Evolutionary conservation across 148 eudicot genomes (phyloP).

Genomic region (Silene conica): DNA sequence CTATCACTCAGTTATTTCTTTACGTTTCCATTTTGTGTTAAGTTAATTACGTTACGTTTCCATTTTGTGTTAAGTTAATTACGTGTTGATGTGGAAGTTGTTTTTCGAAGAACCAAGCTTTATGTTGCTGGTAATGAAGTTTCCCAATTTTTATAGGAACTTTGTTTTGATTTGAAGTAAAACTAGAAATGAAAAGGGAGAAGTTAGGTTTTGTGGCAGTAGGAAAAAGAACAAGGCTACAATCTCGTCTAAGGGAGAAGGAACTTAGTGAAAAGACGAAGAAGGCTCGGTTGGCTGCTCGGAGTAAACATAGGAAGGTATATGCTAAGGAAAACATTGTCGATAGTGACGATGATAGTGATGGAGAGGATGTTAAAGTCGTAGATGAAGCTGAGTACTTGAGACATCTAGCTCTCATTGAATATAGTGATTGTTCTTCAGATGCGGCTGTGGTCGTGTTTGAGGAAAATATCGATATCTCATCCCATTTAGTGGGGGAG

Average conservation of each 20-base stretch:
- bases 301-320: not conserved
- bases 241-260: not conserved
- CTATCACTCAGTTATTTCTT: no score
- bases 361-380: not conserved
- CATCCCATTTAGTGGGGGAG: not conserved
- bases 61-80: no score
- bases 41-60: no score
- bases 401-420: not conserved
- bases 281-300: constrained; percentile 3
- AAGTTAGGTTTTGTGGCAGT: not conserved
- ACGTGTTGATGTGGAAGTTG: no score
- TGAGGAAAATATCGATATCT: not conserved
- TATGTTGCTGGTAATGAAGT: not conserved
- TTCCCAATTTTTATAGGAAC: not conserved
- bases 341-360: not conserved
- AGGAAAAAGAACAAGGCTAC: constrained; percentile 16
- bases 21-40: no score
- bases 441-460: not conserved
- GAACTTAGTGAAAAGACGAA: not conserved
- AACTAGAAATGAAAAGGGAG: not conserved
- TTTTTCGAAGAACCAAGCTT: no score
- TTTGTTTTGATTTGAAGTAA: not conserved
- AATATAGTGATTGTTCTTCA: not conserved
- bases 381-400: constrained; percentile 9
- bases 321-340: not conserved